phyloP scores from a whole-genome alignment of 192 early-diverging fungal species.

The Entrophospora sp. region DNA sequence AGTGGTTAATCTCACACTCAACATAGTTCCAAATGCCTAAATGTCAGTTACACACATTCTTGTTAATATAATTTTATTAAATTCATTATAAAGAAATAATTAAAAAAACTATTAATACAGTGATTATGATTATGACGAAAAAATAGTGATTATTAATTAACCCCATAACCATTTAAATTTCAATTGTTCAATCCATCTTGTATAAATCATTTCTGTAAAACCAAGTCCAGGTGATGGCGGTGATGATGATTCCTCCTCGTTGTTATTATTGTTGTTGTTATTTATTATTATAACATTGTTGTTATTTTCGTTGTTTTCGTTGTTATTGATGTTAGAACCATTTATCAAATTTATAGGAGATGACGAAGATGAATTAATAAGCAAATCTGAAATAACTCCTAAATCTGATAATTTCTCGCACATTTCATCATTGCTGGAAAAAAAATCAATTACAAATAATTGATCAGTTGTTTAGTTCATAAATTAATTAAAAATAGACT shows the following conservation, averaged over 20 bases:
- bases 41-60: too few species aligned
- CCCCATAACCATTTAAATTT: conserved; percentile 36
- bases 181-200: conserved; percentile 35
- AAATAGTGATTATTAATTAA: too few species aligned
- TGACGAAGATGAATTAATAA: not conserved
- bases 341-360: too few species aligned
- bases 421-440: conserved; percentile 17
- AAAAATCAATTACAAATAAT: not conserved
- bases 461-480: conserved; percentile 14
- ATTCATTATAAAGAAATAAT: too few species aligned
- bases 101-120: too few species aligned
- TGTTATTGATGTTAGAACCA: too few species aligned
- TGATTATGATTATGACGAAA: too few species aligned
- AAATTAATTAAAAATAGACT: conserved; percentile 17
- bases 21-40: too few species aligned
- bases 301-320: too few species aligned
- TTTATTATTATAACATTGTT: too few species aligned
- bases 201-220: conserved; percentile 31
- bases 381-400: not conserved
- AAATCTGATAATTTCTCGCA: conserved; percentile 11
- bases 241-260: conserved; percentile 21
- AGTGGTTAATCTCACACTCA: too few species aligned
- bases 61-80: too few species aligned
- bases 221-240: conserved; percentile 27
- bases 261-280: not conserved